Evolutionary conservation across 164 flowering plant genomes (phyloP).

Genomic region (Chloranthus sessilifolius): DNA sequence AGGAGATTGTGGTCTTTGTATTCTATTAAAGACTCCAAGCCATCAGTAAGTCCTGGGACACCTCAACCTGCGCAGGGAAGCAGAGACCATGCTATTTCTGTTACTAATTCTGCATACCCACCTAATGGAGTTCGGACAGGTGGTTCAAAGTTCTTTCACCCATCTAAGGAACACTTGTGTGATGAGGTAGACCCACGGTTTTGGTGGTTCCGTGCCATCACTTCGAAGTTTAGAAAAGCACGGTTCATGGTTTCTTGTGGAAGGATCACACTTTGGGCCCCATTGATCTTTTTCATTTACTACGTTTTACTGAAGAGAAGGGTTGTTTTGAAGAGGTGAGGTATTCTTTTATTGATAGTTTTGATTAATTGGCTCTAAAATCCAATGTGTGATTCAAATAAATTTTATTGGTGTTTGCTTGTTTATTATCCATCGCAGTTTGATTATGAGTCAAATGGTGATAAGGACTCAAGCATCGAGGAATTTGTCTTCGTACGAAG

Average conservation of each 20-base stretch:
- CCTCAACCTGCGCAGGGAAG: no score
- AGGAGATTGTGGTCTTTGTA: no score
- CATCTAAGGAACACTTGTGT: constrained; percentile 8
- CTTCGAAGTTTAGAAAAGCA: constrained; percentile 36
- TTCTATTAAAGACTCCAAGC: no score
- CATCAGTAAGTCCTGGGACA: no score
- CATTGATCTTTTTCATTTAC: constrained; percentile 28
- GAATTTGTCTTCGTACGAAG: no score
- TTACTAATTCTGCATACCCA: no score
- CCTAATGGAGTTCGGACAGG: no score
- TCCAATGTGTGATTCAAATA: background rate
- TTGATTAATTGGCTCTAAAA: background rate
- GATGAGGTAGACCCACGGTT: constrained; percentile 24
- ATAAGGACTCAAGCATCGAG: no score
- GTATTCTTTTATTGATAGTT: background rate
- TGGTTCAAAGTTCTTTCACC: constrained; percentile 2
- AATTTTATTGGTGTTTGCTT: background rate
- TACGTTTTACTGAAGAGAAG: constrained; percentile 37
- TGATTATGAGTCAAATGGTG: no score
- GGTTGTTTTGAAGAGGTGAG: constrained; percentile 40
- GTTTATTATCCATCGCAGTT: no score
- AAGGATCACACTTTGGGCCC: constrained; percentile 34
- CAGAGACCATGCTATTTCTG: no score
- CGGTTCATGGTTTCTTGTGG: constrained; percentile 31
- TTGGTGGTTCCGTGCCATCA: constrained; percentile 51